Evolutionary conservation across 2,329 filamentous ascomycete genomes (phyloP), one percentile per base, ranked within the genome.

Genomic region (Thermothelomyces thermophilus): DNA sequence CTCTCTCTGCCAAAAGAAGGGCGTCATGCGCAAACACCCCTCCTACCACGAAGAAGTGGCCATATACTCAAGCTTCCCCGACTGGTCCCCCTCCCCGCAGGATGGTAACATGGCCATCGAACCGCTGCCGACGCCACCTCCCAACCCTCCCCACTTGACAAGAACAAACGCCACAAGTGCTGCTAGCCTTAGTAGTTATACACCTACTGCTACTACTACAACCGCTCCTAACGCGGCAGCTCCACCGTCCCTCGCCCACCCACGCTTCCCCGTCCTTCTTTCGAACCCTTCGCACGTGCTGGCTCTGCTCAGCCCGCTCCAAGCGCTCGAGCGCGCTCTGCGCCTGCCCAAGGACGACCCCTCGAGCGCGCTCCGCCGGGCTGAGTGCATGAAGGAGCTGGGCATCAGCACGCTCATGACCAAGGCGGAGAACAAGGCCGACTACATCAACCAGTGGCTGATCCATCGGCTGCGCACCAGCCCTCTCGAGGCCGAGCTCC

Each of bases 391-490:
- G 44, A 77, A 75, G 50, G 76, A 79, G 58, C 69, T 67, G n/a
- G 66, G 65, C 28, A 77, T 78, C 45, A 63, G 71, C 37, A 67
- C 62, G 5, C 65, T 76, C 10, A 60, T 76, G 42, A 56, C 56
- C 20, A 68, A 70, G 2, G 57, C 63, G 2, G 67, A 66, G 2
- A 66, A 68, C 55, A 73, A 70, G 54, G 63, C 61, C 1, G 70
- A 76, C 43, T 75, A 69, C 49, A 69, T 80, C 57, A 73, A 73
- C 55, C 67, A 73, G 35, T 80, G 77, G 76, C 62, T 80, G 2
- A 66, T 79, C 11, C 73, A 79, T 41, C 70, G 72, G 36, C 65
- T 80, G 35, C 70, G 74, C 31, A 63, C 66, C 13, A 75, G 72
- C 2, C 65, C 73, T 0, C 58, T 77, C 48, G 70, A 75, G 52